These are phyloP conservation scores for Ophiocordyceps camponoti-floridani DNA, from an alignment of 2,329 filamentous ascomycete genomes.

Conservation along the genomic window DNA sequence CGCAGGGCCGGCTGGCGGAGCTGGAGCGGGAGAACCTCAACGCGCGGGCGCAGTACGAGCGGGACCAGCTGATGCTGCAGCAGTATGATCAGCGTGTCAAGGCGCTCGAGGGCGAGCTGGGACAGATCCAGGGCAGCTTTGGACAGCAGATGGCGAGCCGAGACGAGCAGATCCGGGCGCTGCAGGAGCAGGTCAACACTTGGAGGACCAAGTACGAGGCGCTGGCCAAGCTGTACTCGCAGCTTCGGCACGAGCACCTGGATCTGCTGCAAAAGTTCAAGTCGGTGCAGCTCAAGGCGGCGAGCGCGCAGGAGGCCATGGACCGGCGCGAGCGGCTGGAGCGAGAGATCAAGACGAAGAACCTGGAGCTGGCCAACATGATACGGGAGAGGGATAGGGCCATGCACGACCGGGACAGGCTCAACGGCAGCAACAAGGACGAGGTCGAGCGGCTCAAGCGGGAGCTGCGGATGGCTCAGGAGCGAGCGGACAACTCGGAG, in stretches of 20 bases:
- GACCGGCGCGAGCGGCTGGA: constrained; percentile 88
- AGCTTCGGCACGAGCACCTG: constrained; percentile 85
- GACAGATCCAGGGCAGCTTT: constrained; percentile 65
- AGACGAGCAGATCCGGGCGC: constrained; percentile 80
- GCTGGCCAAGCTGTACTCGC: constrained; percentile 89
- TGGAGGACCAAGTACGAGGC: constrained; percentile 97
- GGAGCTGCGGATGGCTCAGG: constrained; percentile 79
- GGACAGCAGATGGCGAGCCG: constrained; percentile 75
- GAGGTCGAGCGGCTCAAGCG: constrained; percentile 89
- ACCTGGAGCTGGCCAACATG: constrained; percentile 96
- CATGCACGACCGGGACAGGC: constrained; percentile 77
- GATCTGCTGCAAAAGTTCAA: constrained; percentile 95
- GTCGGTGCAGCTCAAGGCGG: constrained; percentile 84
- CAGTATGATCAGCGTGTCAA: constrained; percentile 94
- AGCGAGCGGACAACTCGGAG: constrained; percentile 82
- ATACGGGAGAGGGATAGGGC: constrained; percentile 91
- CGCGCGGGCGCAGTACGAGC: constrained; percentile 85
- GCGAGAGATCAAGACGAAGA: constrained; percentile 97
- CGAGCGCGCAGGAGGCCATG: constrained; percentile 91
- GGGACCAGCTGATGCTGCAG: constrained; percentile 91
- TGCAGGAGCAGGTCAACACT: constrained; percentile 95
- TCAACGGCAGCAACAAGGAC: constrained; percentile 74
- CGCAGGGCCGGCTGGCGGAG: constrained; percentile 87
- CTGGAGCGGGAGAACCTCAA: constrained; percentile 90
- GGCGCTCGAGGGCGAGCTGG: constrained; percentile 72